Evolutionary conservation across 768 basidiomycete species (phyloP), one percentile per base, ranked within the genome.

Genomic region (Mrakia blollopis): DNA sequence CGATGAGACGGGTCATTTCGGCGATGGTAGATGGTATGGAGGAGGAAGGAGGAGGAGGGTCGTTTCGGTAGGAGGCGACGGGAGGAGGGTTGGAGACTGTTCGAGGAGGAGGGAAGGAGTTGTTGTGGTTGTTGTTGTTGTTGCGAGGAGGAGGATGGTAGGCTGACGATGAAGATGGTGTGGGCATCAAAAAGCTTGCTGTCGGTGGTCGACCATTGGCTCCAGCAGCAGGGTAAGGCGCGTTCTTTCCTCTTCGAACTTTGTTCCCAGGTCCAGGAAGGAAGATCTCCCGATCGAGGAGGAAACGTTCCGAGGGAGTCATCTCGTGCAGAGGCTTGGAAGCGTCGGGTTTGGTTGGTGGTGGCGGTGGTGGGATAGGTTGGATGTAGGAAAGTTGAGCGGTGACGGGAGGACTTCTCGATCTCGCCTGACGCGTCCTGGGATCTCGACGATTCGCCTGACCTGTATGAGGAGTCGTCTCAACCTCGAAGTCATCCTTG

Each of bases 291-390:
- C 65, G 61, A 47, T n/a, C 73, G n/a, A 73, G n/a, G 8, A 77
- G 72, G 52, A 73, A 77, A 21, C 52, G 62, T 39, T 77, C 76
- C 47, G 76, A 77, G 21, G 76, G 76, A n/a, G 76, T 77, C 72
- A 77, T 62, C 37, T 76, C 75, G 41, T 62, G 10, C 41, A 35
- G 35, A 25, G 67, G 37, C 41, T 37, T 39, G 65, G 8, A 3
- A 5, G 23, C 18, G 6, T 28, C 23, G 5, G 23, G 57, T 16
- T 52, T 16, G 23, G 50, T 9, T 7, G 57, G 57, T 3, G 13
- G 57, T 3, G 57, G 57, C 9, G n/a, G 57, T 16, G 57, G 57
- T n/a, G 57, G 57, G 0, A n/a, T n/a, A 28, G 25, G 57, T 28
- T 57, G 57, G 57, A 57, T 10, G 57, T 8, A 57, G 6, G 57